A percentile compares a stretch with the other conserved stretches of the same genome.
Evolutionary conservation across 2,329 filamentous ascomycete species (phyloP).

Genomic region (Aureobasidium zeae): DNA sequence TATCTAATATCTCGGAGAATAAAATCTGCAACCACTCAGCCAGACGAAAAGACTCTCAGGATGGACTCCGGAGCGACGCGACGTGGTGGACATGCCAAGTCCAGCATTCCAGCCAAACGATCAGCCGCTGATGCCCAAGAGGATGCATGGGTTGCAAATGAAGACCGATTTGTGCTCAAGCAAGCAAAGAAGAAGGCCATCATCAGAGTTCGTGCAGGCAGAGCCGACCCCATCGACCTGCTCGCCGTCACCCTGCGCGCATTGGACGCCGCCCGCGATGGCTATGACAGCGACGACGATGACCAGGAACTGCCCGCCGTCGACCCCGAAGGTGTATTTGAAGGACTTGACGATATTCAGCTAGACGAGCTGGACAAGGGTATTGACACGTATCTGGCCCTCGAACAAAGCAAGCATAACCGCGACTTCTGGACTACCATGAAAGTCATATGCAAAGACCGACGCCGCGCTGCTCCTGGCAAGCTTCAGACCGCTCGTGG

Average conservation of each 20-base stretch:
- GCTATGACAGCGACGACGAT: conserved; percentile 70
- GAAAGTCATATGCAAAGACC: conserved; percentile 71
- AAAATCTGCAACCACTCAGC: not conserved
- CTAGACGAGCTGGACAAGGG: conserved; percentile 71
- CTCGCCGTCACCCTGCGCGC: conserved; percentile 84
- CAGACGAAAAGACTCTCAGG: not conserved
- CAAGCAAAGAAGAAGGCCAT: conserved; percentile 98
- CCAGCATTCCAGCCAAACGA: conserved; percentile 34
- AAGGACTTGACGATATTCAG: conserved; percentile 57
- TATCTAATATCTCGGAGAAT: not conserved
- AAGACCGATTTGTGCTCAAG: conserved; percentile 91
- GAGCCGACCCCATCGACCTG: conserved; percentile 88
- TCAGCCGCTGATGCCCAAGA: conserved; percentile 38
- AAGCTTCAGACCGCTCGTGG: conserved; percentile 56
- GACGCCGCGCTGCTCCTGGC: conserved; percentile 54
- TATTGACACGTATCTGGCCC: conserved; percentile 65
- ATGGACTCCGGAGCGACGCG: conserved; percentile 6
- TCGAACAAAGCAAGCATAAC: conserved; percentile 72
- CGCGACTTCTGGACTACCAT: conserved; percentile 86
- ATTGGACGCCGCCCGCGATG: conserved; percentile 72
- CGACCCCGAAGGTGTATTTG: conserved; percentile 71
- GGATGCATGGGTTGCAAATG: conserved; percentile 72
- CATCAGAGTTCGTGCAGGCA: conserved; percentile 81
- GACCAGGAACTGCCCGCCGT: conserved; percentile 72
- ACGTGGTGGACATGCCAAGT: conserved; percentile 22